A percentile compares a stretch with the other conserved stretches of the same genome.
Evolutionary conservation across 2,329 filamentous ascomycete species (phyloP).

Genomic region (Orbilia oligospora): DNA sequence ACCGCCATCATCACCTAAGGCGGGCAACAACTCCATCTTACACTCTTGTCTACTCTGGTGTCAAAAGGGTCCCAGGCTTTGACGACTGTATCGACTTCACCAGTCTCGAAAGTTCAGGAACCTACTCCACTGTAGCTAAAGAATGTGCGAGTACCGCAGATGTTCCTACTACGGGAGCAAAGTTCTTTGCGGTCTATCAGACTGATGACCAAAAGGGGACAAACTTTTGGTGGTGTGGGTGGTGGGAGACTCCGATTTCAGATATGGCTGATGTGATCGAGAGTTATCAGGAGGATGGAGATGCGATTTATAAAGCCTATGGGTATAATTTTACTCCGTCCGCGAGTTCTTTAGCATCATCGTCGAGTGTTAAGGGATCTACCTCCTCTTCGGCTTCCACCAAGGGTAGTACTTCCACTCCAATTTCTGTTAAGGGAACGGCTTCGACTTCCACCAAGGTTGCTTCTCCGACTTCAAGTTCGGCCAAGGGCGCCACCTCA

Average conservation of each 20-base stretch:
- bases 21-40: constrained; percentile 23
- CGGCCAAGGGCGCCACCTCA: neutral
- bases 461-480: neutral
- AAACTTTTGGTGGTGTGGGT: constrained; percentile 38
- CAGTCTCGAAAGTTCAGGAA: neutral
- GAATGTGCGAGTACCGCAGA: constrained; percentile 18
- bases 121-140: constrained; percentile 5
- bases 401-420: neutral
- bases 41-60: constrained; percentile 23
- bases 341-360: neutral
- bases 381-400: neutral
- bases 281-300: constrained; percentile 22
- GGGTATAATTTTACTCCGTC: constrained; percentile 28
- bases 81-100: constrained; percentile 45
- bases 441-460: neutral
- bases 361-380: constrained; percentile 5
- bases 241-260: constrained; percentile 26
- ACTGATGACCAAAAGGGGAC: constrained; percentile 13
- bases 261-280: constrained; percentile 21
- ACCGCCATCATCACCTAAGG: constrained; percentile 13
- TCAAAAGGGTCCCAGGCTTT: constrained; percentile 35
- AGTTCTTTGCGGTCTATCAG: constrained; percentile 41
- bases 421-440: neutral
- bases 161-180: neutral
- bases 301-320: constrained; percentile 26